Conservation (phyloP, 2,329 filamentous ascomycete species). For the Penicillium sp. region DNA sequence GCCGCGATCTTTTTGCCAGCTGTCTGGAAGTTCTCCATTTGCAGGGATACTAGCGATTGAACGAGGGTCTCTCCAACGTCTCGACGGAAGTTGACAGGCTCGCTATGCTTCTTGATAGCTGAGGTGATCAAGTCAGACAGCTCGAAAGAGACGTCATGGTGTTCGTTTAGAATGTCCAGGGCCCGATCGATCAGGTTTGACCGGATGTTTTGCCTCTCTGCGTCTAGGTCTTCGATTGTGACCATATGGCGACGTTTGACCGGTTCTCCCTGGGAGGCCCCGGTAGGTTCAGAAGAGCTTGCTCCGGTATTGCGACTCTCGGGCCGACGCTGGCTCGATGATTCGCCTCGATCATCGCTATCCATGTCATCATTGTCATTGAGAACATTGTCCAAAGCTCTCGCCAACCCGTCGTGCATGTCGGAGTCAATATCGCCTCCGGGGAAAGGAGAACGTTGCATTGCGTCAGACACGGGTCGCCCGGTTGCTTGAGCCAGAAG, state of each 20-base stretch:
- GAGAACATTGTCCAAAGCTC: slow-evolving; percentile 46
- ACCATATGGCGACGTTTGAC: slow-evolving; percentile 34
- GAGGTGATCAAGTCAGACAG: slow-evolving; percentile 81
- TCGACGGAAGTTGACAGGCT: slow-evolving; percentile 59
- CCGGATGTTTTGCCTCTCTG: slow-evolving; percentile 69
- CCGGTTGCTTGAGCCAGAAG: slow-evolving; percentile 35
- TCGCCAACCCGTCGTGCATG: slow-evolving; percentile 39
- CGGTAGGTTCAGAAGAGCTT: slow-evolving; percentile 23
- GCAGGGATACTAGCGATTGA: slow-evolving; percentile 72
- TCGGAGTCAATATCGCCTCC: slow-evolving; percentile 31
- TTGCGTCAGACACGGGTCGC: slow-evolving; percentile 25
- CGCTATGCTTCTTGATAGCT: slow-evolving; percentile 63
- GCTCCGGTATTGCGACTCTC: slow-evolving; percentile 15
- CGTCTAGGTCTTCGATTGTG: slow-evolving; percentile 77
- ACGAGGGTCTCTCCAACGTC: slow-evolving; percentile 82
- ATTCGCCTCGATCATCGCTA: slow-evolving; percentile 26
- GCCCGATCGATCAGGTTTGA: slow-evolving; percentile 82
- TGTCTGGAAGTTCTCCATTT: slow-evolving; percentile 56
- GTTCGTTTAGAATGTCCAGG: slow-evolving; percentile 82
- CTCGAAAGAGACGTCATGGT: slow-evolving; percentile 86
- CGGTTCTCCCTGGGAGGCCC: slow-evolving; percentile 18
- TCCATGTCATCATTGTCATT: slow-evolving; percentile 32
- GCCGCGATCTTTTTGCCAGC: slow-evolving; percentile 74
- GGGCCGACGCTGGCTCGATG: slow-evolving; percentile 23
- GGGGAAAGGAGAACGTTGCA: slow-evolving; percentile 23